Base-by-base conservation (phyloP, 306 rosid species). In the Fragaria nilgerrensis region DNA sequence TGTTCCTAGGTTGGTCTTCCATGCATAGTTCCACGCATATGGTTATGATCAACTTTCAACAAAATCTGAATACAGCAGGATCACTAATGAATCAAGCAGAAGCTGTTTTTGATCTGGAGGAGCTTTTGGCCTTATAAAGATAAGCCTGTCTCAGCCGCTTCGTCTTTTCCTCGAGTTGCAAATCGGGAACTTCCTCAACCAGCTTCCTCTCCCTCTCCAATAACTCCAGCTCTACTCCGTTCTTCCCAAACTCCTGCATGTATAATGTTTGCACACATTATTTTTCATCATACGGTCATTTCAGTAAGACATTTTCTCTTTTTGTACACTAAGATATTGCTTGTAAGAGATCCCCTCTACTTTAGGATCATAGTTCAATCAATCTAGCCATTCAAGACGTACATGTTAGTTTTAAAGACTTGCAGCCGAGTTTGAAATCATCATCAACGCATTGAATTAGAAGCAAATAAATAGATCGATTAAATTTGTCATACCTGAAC, bases 161-260 rank as follows among this genome's bases (percentile, higher is more conserved):
- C 64, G 34, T 58, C 64, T 58, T 58, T 23, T 49, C 55, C 6
- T 49, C 19, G 44, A 71, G 45, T 19, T 49, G 14, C 27, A 32
- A 16, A 10, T 71, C 17, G 0, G 75, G 75, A 71, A 71, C 41
- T 32, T 70, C 39, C 27, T 70, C 62, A 20, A 70, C 49, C 27
- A 49, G 16, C 25, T 70, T 32, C 61, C 9, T 70, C 27, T 70
- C 62, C 37, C 22, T 70, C 41, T 70, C 43, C 61, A 70, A 47
- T 1, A 49, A 49, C 9, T 70, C 75, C 3, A 29, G 1, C 5
- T 16, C 27, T 29, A 3, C 27, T 7, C 7, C 27, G 9, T 50
- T 55, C 58, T 71, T 17, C 48, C 75, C 29, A 0, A 9, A 49
- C 9, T 71, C 59, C 62, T 15, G 74, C 56, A 69, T 23, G 9